Percentiles rank a stretch among this genome's conserved stretches.
Conservation (phyloP, 176 grass and related monocot genomes). For the Chrysopogon serrulatus region DNA sequence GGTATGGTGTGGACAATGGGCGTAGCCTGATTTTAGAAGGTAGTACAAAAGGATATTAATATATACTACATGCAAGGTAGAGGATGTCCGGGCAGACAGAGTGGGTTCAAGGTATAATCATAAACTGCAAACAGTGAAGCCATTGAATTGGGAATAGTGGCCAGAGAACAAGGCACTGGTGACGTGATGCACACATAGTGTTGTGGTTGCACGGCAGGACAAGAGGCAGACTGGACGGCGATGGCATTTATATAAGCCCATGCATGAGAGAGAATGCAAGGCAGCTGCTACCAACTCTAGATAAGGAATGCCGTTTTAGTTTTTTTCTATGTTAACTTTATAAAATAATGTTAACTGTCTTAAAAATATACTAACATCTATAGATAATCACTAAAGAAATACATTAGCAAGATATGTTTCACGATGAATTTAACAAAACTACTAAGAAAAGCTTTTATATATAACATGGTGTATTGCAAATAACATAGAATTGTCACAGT, state of each 20-base stretch:
- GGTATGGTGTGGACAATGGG: neutral
- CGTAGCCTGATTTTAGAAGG: neutral
- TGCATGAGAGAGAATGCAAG: neutral
- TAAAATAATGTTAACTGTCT: too few relatives aligned
- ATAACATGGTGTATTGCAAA: too few relatives aligned
- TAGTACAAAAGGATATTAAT: neutral
- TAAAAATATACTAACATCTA: too few relatives aligned
- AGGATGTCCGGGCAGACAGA: constrained; percentile 47
- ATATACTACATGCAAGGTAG: neutral
- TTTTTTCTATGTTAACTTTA: too few relatives aligned
- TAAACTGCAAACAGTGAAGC: constrained; percentile 61
- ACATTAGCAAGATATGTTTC: too few relatives aligned
- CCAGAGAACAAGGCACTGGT: constrained; percentile 55
- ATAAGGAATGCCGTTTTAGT: too few relatives aligned
- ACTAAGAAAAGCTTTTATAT: too few relatives aligned
- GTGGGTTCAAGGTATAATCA: constrained; percentile 82
- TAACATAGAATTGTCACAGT: too few relatives aligned
- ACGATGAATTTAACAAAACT: too few relatives aligned
- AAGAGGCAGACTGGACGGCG: constrained; percentile 19
- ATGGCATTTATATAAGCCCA: constrained; percentile 28
- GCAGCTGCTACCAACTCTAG: too few relatives aligned
- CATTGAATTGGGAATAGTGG: constrained; percentile 84
- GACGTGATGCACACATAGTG: constrained; percentile 74
- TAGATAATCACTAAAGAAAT: too few relatives aligned
- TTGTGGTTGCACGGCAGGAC: constrained; percentile 58